A percentile compares a stretch with the other conserved stretches of the same genome.
These are phyloP conservation scores for Penicillium sumatraense DNA, from an alignment of 2,329 filamentous ascomycete genomes.

Conservation along the genomic window DNA sequence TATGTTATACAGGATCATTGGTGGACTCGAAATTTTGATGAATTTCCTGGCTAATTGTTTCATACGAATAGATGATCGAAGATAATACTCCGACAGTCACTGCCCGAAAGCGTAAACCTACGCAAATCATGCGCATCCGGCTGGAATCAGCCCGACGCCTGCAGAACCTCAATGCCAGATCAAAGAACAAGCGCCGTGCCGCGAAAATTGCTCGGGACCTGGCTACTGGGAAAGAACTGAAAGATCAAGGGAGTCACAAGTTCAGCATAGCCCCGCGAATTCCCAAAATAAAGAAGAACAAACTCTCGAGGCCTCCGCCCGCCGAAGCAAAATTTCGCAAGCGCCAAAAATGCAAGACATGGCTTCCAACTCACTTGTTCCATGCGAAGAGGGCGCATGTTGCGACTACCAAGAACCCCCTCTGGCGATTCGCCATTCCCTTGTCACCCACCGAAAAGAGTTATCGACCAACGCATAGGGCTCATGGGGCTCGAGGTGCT, in stretches of 20 bases:
- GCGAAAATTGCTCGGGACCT: constrained; percentile 51
- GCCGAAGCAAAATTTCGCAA: constrained; percentile 77
- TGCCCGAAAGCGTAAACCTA: constrained; percentile 53
- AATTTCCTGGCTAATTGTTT: background rate
- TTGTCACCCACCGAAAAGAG: constrained; percentile 86
- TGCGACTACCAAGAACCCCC: constrained; percentile 74
- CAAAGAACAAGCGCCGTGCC: constrained; percentile 44
- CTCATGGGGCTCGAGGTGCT: constrained; percentile 73
- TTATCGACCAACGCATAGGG: constrained; percentile 84
- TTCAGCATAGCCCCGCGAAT: constrained; percentile 46
- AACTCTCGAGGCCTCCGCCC: constrained; percentile 66
- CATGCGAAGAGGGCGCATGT: constrained; percentile 91
- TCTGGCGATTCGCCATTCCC: constrained; percentile 91
- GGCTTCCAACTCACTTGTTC: constrained; percentile 93
- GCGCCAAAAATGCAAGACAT: constrained; percentile 85
- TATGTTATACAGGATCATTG: constrained; percentile 27
- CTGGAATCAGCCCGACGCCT: constrained; percentile 77
- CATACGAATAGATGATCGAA: constrained; percentile 70
- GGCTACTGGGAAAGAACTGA: constrained; percentile 25
- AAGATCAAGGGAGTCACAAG: constrained; percentile 33
- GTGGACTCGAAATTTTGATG: background rate
- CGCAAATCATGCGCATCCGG: constrained; percentile 56
- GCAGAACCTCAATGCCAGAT: constrained; percentile 60
- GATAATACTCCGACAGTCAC: constrained; percentile 88
- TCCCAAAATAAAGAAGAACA: constrained; percentile 73